Evolutionary conservation across 148 eudicot genomes (phyloP).

Genomic region (Nyssa sinensis): DNA sequence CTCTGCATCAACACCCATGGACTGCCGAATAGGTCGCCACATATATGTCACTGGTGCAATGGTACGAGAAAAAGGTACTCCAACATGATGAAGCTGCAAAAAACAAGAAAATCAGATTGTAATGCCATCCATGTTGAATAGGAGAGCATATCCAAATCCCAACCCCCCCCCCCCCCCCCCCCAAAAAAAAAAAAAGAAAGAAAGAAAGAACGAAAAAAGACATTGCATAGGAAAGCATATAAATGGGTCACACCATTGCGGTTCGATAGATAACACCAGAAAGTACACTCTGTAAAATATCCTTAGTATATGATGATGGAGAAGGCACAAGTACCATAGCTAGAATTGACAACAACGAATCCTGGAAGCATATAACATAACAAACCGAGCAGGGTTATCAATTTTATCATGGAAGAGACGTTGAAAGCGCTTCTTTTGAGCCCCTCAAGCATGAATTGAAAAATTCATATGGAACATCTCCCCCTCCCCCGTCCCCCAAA

Average conservation of each 20-base stretch:
- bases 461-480: too few relatives aligned
- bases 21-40: slow-evolving; percentile 59
- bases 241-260: slow-evolving; percentile 61
- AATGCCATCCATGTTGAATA: too few relatives aligned
- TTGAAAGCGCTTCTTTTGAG: too few relatives aligned
- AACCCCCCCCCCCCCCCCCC: too few relatives aligned
- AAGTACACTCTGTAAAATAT: slow-evolving; percentile 28
- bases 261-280: slow-evolving; percentile 55
- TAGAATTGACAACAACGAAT: slow-evolving; percentile 47
- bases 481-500: too few relatives aligned
- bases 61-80: slow-evolving; percentile 33
- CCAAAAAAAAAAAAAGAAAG: not conserved
- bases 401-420: too few relatives aligned
- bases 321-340: slow-evolving; percentile 45
- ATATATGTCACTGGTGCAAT: slow-evolving; percentile 79
- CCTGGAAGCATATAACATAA: slow-evolving; percentile 41
- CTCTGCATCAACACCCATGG: slow-evolving; percentile 14
- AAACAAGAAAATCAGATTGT: slow-evolving; percentile 4
- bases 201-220: too few relatives aligned
- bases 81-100: too few relatives aligned
- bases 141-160: too few relatives aligned
- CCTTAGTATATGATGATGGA: slow-evolving; percentile 34
- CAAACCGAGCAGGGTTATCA: not conserved
- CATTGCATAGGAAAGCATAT: too few relatives aligned
- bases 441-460: not conserved